Conservation (phyloP, 2,329 filamentous ascomycete species). For the Aureobasidium sp. region DNA sequence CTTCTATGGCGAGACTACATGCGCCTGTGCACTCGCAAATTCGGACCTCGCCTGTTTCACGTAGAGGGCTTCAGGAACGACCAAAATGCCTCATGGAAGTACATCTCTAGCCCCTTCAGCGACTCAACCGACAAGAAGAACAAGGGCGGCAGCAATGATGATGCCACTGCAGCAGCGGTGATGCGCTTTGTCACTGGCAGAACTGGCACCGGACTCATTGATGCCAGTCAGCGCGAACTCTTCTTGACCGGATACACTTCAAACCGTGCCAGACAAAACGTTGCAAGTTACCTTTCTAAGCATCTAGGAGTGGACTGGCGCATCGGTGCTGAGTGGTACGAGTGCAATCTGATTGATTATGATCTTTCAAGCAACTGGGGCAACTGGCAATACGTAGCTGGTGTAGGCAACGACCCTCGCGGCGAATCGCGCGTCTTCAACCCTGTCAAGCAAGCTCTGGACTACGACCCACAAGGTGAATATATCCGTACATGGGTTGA, state of each 20-base stretch:
- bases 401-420: slow-evolving; percentile 72
- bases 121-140: slow-evolving; percentile 30
- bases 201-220: slow-evolving; percentile 70
- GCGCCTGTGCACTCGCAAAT: slow-evolving; percentile 67
- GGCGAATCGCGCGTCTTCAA: slow-evolving; percentile 71
- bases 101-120: slow-evolving; percentile 28
- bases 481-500: slow-evolving; percentile 70
- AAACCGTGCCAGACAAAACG: slow-evolving; percentile 69
- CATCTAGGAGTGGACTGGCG: slow-evolving; percentile 73
- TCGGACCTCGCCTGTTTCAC: slow-evolving; percentile 56
- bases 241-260: slow-evolving; percentile 71
- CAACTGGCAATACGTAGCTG: slow-evolving; percentile 69
- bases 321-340: slow-evolving; percentile 76
- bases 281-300: slow-evolving; percentile 66
- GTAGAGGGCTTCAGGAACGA: slow-evolving; percentile 56
- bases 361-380: slow-evolving; percentile 68
- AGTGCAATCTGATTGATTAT: slow-evolving; percentile 67
- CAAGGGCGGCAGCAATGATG: slow-evolving; percentile 42
- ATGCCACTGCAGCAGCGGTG: slow-evolving; percentile 33
- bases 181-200: slow-evolving; percentile 57
- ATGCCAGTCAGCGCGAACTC: slow-evolving; percentile 69
- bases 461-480: slow-evolving; percentile 63
- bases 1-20: slow-evolving; percentile 77
- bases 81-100: slow-evolving; percentile 27
- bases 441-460: slow-evolving; percentile 70